A percentile compares a stretch with the other conserved stretches of the same genome.
These are phyloP conservation scores for Trypanosoma theileri DNA, from an alignment of 208 protist genomes.

Conservation along the genomic window DNA sequence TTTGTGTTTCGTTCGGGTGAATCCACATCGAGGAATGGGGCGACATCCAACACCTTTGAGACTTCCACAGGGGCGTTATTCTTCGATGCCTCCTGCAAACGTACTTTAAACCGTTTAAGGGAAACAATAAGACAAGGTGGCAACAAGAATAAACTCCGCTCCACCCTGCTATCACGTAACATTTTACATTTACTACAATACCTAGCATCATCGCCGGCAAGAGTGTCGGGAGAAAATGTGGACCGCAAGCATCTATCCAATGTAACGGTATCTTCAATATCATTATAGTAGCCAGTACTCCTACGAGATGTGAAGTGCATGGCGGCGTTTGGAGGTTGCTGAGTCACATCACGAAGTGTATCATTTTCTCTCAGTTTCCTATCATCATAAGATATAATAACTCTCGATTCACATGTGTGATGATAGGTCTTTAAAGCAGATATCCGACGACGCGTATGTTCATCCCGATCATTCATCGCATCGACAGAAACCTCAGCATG, in stretches of 20 bases:
- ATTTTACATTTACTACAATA: conserved; percentile 75
- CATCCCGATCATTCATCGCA: not conserved
- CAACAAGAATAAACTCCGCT: conserved; percentile 64
- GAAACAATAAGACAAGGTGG: conserved; percentile 75
- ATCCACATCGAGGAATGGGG: conserved; percentile 57
- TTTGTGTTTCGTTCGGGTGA: conserved; percentile 31
- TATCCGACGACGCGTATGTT: not conserved
- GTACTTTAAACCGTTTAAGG: conserved; percentile 78
- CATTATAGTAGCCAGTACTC: not conserved
- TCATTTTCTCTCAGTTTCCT: not conserved
- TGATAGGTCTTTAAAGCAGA: not conserved
- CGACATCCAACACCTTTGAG: conserved; percentile 49
- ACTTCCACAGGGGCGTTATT: conserved; percentile 71
- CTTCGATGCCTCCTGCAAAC: conserved; percentile 58
- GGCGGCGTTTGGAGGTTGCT: not conserved
- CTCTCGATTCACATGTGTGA: not conserved
- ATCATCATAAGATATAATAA: conserved; percentile 19
- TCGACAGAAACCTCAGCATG: not conserved
- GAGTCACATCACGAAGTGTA: not conserved
- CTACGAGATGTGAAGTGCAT: not conserved
- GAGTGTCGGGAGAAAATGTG: conserved; percentile 40
- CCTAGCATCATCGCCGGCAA: conserved; percentile 62
- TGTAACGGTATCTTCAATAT: conserved; percentile 3
- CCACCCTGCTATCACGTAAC: conserved; percentile 51
- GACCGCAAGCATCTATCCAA: conserved; percentile 26